phyloP scores from a whole-genome alignment of 1,284 basidiomycete genomes.

The Vanrija pseudolonga region DNA sequence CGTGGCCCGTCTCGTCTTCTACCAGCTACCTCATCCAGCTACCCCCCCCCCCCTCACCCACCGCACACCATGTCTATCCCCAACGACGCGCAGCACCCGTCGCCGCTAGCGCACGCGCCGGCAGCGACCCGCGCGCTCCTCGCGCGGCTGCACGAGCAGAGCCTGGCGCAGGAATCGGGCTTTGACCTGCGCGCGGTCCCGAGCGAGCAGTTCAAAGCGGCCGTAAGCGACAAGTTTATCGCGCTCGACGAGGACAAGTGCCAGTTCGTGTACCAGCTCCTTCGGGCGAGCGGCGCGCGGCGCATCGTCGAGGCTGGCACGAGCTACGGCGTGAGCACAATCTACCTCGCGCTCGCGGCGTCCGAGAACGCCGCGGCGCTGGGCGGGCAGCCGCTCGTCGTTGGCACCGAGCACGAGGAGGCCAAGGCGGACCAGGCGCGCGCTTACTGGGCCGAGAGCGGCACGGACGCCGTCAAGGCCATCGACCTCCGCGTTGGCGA shows the following conservation, averaged over 20 bases:
- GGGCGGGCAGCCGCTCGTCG: constrained; percentile 17
- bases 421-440: constrained; percentile 21
- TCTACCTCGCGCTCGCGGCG: constrained; percentile 34
- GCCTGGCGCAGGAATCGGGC: constrained; percentile 19
- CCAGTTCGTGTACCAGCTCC: constrained; percentile 27
- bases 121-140: constrained; percentile 16
- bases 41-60: too few relatives aligned
- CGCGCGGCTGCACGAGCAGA: constrained; percentile 20
- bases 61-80: not conserved
- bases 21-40: too few relatives aligned
- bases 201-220: constrained; percentile 11
- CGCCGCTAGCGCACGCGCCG: constrained; percentile 10
- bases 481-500: constrained; percentile 36
- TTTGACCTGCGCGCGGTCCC: constrained; percentile 5
- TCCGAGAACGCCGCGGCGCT: constrained; percentile 9
- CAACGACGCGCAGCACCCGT: constrained; percentile 7
- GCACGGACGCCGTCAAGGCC: constrained; percentile 11
- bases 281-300: constrained; percentile 14
- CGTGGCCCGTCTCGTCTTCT: too few relatives aligned
- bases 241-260: constrained; percentile 35
- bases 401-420: constrained; percentile 31
- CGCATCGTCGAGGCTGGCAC: constrained; percentile 33
- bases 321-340: constrained; percentile 32
- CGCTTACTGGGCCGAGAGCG: constrained; percentile 22
- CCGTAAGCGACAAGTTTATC: constrained; percentile 32